phyloP scores from a whole-genome alignment of 495 filamentous ascomycete species.

The Penicillium dipodomyicola region DNA sequence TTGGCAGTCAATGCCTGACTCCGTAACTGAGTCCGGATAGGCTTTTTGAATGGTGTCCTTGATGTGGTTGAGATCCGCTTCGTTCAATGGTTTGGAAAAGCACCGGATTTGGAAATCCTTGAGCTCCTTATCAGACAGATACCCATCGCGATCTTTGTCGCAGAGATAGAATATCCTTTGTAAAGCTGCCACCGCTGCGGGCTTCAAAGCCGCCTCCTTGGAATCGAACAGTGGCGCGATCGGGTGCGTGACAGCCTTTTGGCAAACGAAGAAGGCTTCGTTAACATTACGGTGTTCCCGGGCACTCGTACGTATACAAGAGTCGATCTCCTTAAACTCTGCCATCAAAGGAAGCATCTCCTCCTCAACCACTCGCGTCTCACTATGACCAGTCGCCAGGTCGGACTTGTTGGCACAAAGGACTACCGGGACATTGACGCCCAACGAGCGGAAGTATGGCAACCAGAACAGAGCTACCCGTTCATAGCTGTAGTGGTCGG shows the following conservation, averaged over 20 bases:
- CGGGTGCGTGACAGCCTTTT: conserved; percentile 97
- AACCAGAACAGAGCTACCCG: conserved; percentile 96
- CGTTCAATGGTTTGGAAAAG: conserved; percentile 78
- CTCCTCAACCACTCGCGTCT: conserved; percentile 81
- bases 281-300: conserved; percentile 94
- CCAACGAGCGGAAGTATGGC: conserved; percentile 92
- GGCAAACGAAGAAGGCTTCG: conserved; percentile 95
- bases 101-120: conserved; percentile 85
- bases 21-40: conserved; percentile 58
- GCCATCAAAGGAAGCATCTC: conserved; percentile 99
- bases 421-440: conserved; percentile 97
- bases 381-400: conserved; percentile 64
- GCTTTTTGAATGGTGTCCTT: conserved; percentile 75
- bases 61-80: conserved; percentile 81
- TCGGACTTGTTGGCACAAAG: conserved; percentile 97
- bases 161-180: conserved; percentile 91
- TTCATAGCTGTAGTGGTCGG: conserved; percentile 98
- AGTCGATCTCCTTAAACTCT: conserved; percentile 98
- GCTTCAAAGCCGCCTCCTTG: conserved; percentile 86
- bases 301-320: conserved; percentile 92
- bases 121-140: conserved; percentile 85
- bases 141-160: conserved; percentile 96
- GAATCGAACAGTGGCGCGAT: conserved; percentile 96
- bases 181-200: conserved; percentile 78
- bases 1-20: conserved; percentile 71